These are phyloP conservation scores for Dactylonectria macrodidyma DNA, from an alignment of 2,329 filamentous ascomycete genomes.

Conservation along the genomic window DNA sequence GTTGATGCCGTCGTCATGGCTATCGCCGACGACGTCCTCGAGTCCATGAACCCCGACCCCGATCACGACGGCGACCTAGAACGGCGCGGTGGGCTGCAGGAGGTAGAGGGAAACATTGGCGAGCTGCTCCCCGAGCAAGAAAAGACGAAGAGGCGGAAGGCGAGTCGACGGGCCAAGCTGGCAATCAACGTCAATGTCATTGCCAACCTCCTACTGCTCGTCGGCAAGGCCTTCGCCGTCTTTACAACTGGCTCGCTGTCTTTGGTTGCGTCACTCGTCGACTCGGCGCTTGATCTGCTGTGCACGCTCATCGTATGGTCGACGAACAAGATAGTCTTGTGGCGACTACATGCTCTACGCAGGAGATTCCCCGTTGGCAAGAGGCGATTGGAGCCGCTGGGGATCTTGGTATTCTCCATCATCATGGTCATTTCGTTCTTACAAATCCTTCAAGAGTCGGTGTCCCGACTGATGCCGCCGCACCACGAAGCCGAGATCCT, in stretches of 20 bases:
- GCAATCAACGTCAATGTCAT: conserved; percentile 88
- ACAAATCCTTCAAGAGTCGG: conserved; percentile 80
- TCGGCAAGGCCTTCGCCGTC: conserved; percentile 82
- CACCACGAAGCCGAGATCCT: conserved; percentile 65
- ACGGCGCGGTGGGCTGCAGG: conserved; percentile 49
- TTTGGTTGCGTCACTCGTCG: conserved; percentile 82
- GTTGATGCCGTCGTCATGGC: conserved; percentile 53
- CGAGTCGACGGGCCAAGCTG: conserved; percentile 53
- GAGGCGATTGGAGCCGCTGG: conserved; percentile 79
- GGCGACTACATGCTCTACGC: conserved; percentile 63
- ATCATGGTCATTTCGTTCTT: conserved; percentile 88
- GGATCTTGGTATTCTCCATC: conserved; percentile 83
- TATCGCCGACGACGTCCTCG: conserved; percentile 52
- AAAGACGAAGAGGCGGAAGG: conserved; percentile 44
- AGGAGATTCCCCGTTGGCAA: conserved; percentile 82
- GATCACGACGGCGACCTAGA: conserved; percentile 53
- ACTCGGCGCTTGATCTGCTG: conserved; percentile 83
- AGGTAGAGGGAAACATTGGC: conserved; percentile 49
- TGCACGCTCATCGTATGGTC: conserved; percentile 86
- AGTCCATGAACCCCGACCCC: conserved; percentile 53
- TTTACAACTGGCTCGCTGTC: conserved; percentile 84
- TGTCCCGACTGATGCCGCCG: conserved; percentile 70
- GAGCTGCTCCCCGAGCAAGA: conserved; percentile 52
- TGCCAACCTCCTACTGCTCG: conserved; percentile 81
- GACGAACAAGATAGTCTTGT: conserved; percentile 78